Base-by-base conservation (phyloP, 345 rosid genomes). In the Linum trigynum region DNA sequence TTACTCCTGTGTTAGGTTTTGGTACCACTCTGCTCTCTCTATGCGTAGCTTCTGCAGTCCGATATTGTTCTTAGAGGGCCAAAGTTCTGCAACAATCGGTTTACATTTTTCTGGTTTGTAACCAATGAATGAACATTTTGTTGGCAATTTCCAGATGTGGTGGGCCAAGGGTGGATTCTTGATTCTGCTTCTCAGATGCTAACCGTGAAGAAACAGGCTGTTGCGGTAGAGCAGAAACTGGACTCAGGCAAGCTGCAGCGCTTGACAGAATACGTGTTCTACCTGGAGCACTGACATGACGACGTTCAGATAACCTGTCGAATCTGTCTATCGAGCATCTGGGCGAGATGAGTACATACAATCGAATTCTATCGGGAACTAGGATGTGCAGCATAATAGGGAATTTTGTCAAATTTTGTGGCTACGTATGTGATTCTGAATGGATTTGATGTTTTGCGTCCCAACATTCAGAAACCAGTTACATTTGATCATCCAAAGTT, bases 181-280 rank as follows among this genome's bases (percentile, higher is more conserved):
- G 91, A 94, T 78, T 72, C 81, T 56, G 66, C 75, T 64, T 84
- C 92, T 53, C 78, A 45, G 65, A 88, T 86, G 95, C 83, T 84
- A 43, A 84, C 83, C 12, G 96, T 88, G 79, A 90, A 80, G 80
- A 86, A 84, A 72, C 82, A 79, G 74, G 77, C 82, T 17, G 70
- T 74, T 5, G 76, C 69, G 38, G 75, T 69, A 14, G 92, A 86
- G 76, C 92, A 87, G 76, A 88, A 84, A 72, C 77, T 88, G 58
- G 96, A 88, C 68, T 72, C 95, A 7, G 68, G 78, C 55, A 90
- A 84, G 79, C 78, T 94, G 56, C 97, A 88, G 69, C 82, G 87
- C 51, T 73, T 94, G 74, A 94, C 96, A 0, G 92, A 95, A 69
- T 94, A 82, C 62, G 89, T 87, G 51, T 84, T 87, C 76, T 89